These are phyloP conservation scores for Colletotrichum nymphaeae DNA, from an alignment of 2,329 filamentous ascomycete genomes.

Conservation along the genomic window DNA sequence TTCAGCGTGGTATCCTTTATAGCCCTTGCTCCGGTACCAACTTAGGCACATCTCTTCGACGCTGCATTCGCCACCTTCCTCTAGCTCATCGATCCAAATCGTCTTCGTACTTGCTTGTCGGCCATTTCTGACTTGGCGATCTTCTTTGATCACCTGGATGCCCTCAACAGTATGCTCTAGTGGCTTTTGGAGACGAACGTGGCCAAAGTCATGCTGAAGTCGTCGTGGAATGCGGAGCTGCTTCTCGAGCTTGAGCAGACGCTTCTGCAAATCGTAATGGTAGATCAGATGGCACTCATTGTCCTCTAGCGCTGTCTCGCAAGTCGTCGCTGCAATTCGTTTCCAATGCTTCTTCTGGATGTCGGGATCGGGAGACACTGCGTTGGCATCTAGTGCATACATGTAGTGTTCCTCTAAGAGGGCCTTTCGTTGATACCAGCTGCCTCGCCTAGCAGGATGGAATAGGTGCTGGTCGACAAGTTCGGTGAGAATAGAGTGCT, in stretches of 20 bases:
- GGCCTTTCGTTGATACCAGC: constrained; percentile 96
- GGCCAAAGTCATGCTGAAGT: constrained; percentile 91
- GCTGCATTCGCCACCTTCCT: constrained; percentile 78
- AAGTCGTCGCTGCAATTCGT: constrained; percentile 79
- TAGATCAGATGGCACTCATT: constrained; percentile 90
- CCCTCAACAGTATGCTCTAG: constrained; percentile 81
- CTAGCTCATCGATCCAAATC: constrained; percentile 85
- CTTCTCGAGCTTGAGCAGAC: constrained; percentile 90
- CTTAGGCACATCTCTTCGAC: constrained; percentile 96
- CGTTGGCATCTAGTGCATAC: constrained; percentile 66
- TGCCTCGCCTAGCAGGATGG: constrained; percentile 84
- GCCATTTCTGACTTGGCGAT: constrained; percentile 52
- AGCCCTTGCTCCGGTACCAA: constrained; percentile 84
- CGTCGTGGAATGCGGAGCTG: constrained; percentile 84
- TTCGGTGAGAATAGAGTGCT: constrained; percentile 79
- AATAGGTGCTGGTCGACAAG: constrained; percentile 86
- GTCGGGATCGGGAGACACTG: constrained; percentile 50
- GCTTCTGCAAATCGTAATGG: constrained; percentile 94
- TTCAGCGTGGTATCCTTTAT: constrained; percentile 96
- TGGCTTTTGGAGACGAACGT: constrained; percentile 82
- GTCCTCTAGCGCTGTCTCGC: constrained; percentile 88
- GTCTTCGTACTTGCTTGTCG: constrained; percentile 74
- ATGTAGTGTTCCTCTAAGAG: constrained; percentile 97
- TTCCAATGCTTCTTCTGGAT: constrained; percentile 86
- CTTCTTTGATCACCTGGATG: constrained; percentile 77